Evolutionary conservation across 2,329 filamentous ascomycete species (phyloP).

Genomic region (Ceratocystis diversiconidia): DNA sequence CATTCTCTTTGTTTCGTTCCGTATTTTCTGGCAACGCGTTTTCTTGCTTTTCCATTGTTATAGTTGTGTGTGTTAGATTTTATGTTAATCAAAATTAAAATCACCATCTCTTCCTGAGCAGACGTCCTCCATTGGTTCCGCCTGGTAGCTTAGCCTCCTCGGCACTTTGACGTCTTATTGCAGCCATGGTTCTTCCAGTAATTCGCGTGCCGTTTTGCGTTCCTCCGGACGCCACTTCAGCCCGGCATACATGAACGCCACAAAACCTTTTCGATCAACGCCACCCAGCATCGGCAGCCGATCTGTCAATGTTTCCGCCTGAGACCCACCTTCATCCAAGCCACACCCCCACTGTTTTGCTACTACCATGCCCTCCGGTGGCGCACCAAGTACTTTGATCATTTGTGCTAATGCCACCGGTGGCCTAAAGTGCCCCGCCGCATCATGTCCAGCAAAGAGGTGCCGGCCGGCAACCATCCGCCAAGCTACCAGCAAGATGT

Average conservation of each 20-base stretch:
- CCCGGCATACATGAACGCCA: background rate
- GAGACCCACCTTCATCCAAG: no score
- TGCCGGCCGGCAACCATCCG: background rate
- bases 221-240: background rate
- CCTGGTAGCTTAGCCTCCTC: background rate
- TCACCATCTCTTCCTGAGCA: background rate
- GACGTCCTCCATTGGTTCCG: background rate
- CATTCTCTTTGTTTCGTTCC: background rate
- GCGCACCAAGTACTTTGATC: background rate
- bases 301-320: background rate
- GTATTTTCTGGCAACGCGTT: background rate
- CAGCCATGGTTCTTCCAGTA: background rate
- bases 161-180: background rate
- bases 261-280: background rate
- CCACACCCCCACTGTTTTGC: background rate
- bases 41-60: background rate
- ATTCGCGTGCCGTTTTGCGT: background rate
- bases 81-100: background rate
- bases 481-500: constrained; percentile 25
- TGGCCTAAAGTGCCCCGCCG: background rate
- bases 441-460: background rate
- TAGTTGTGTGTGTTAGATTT: background rate
- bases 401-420: background rate
- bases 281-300: background rate
- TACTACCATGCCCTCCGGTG: background rate